Base-by-base conservation (phyloP, 768 basidiomycete genomes). In the Serendipita sp. region DNA sequence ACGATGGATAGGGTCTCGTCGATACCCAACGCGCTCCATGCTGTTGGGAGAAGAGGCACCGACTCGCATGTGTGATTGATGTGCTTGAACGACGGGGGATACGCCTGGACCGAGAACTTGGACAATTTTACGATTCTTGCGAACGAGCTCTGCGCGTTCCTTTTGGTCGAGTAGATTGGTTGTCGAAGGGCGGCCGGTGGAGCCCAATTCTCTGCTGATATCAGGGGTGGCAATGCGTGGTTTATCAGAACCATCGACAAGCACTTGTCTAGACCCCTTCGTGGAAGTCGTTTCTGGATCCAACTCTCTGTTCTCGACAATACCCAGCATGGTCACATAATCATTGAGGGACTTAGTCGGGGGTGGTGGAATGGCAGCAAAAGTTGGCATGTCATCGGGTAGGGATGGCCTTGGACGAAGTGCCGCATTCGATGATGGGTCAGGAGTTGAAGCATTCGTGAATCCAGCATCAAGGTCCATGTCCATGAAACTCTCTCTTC, bases 91-190 rank as follows among this genome's bases (percentile, higher is more conserved):
- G 8, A 80, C 80, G 3, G 77, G 75, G 75, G 78, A 4, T 4
- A n/a, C 2, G 85, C 87, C 2, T 78, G 82, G 79, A 46, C 89
- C 89, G 64, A 91, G 85, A n/a, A 91, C 75, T 67, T 85, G 84
- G n/a, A 85, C 78, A 56, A 91, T 80, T 73, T 92, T 92, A 69
- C 85, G 83, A 62, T 84, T 81, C 69, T 85, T 86, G 64, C 82
- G 78, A 36, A 91, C 76, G 65, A 86, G 82, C 60, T 87, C 87
- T 0, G 85, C 81, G 35, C 89, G 87, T 68, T 86, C 83, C 10
- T 79, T 77, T 16, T 83, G 75, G 67, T 77, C 77, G 54, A 89
- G 83, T 67, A 79, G 74, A 73, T 91, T 90, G 3, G 83, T 84
- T 2, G 86, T 86, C 1, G 83, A 81, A 0, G 86, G 85, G 23